Evolutionary conservation across 768 basidiomycete species (phyloP), one percentile per base, ranked within the genome.

Genomic region (Antrodiella citrinella): DNA sequence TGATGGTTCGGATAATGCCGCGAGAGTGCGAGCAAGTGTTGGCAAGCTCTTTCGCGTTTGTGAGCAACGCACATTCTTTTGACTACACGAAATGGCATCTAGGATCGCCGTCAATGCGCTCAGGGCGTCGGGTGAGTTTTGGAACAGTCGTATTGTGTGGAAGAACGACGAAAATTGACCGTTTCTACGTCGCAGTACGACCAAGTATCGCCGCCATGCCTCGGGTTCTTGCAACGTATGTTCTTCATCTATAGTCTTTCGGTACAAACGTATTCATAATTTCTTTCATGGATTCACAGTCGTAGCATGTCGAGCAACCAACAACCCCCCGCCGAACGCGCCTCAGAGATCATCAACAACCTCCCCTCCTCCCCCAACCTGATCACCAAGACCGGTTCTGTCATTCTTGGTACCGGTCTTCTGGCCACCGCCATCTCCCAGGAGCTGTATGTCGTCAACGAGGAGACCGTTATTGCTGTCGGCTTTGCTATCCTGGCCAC

Each of bases 361-460:
- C 75, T 90, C 40, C 89, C 88, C 18, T 88, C 81, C 51, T 93
- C 82, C 59, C 91, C 80, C 21, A 84, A 82, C 65, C 76, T 96
- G 69, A 77, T 94, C 75, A 91, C 92, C 66, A 99, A 99, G 75
- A 94, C 93, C 42, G 92, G 93, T 54, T 81, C 88, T 47, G 86
- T 92, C 61, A 75, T 97, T 62, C 82, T 97, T 48, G 91, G 91
- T 62, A 89, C 91, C 13, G 92, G 90, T 61, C 73, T 90, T 53
- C 72, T 84, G 50, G 95, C 94, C 13, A 80, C 91, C 4, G 94
- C 93, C 63, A 93, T 98, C 70, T 95, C 92, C 12, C 88, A 92
- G 65, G 94, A 99, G 71, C 82, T 98, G 46, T 97, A 97, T 63
- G 95, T 99, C 53, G 81, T 95, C 62, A 96, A 96, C 67, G 94